Percentiles rank a stretch among this genome's conserved stretches.
phyloP scores from a whole-genome alignment of 768 basidiomycete species.

The Mycena polygramma region DNA sequence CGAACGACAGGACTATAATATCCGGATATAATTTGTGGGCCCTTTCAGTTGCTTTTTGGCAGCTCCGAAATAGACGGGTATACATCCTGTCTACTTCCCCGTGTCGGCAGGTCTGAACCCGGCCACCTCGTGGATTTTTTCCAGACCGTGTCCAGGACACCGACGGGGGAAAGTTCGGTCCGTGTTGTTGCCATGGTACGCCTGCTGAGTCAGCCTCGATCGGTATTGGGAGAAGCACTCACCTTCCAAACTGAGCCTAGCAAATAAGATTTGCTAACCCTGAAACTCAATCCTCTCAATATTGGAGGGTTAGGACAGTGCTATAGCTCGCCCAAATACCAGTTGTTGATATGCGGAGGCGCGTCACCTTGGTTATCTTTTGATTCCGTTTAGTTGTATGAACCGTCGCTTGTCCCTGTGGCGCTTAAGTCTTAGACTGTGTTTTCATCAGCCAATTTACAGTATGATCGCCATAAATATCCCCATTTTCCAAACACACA shows the following conservation, averaged over 20 bases:
- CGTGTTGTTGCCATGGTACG: neutral
- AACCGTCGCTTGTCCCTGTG: slow-evolving; percentile 23
- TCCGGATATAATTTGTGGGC: too few relatives aligned
- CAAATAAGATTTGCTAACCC: neutral
- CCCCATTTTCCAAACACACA: slow-evolving; percentile 27
- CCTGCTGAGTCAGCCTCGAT: neutral
- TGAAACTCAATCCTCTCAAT: too few relatives aligned
- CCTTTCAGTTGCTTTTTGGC: too few relatives aligned
- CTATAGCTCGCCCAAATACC: neutral
- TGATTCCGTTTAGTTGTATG: slow-evolving; percentile 14
- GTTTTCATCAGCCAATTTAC: slow-evolving; percentile 33
- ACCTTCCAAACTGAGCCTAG: neutral
- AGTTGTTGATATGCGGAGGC: neutral
- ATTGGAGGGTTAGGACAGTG: too few relatives aligned
- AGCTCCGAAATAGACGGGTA: too few relatives aligned
- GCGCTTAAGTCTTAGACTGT: slow-evolving; percentile 30
- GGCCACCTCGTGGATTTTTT: neutral
- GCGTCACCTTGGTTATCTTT: slow-evolving; percentile 1
- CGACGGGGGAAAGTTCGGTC: neutral
- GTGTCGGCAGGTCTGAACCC: too few relatives aligned
- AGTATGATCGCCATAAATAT: slow-evolving; percentile 35
- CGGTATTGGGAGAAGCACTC: neutral
- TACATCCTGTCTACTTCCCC: too few relatives aligned
- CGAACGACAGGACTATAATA: too few relatives aligned
- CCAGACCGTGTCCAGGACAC: too few relatives aligned